These are phyloP conservation scores for Boletus reticuloceps DNA, from an alignment of 768 basidiomycete genomes.

Conservation along the genomic window DNA sequence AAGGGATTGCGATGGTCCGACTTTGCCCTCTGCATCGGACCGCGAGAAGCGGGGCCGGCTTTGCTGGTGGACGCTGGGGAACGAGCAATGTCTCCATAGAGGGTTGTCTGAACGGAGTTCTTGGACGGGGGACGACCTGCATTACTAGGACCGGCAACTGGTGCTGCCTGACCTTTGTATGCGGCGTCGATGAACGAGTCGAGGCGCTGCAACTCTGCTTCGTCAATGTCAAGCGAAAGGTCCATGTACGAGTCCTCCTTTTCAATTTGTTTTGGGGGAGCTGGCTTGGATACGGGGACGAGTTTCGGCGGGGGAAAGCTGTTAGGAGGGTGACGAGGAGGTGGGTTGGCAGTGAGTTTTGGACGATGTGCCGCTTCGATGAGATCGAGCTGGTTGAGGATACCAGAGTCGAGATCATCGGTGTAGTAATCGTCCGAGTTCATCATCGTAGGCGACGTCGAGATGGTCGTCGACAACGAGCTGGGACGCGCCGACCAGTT, in stretches of 20 bases:
- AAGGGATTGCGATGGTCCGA: slow-evolving; percentile 42
- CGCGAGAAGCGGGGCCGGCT: slow-evolving; percentile 24
- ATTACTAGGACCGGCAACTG: slow-evolving; percentile 40
- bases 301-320: slow-evolving; percentile 1
- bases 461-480: slow-evolving; percentile 1
- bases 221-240: slow-evolving; percentile 55
- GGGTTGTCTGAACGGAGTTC: slow-evolving; percentile 58
- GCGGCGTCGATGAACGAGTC: slow-evolving; percentile 52
- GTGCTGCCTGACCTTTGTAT: slow-evolving; percentile 39
- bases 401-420: slow-evolving; percentile 60
- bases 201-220: slow-evolving; percentile 49
- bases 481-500: background rate
- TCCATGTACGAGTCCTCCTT: slow-evolving; percentile 51
- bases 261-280: slow-evolving; percentile 15
- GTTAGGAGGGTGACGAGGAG: background rate
- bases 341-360: slow-evolving; percentile 11
- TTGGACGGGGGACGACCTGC: slow-evolving; percentile 27
- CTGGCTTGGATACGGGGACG: slow-evolving; percentile 8
- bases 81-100: slow-evolving; percentile 59
- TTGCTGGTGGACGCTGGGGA: slow-evolving; percentile 33
- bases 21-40: slow-evolving; percentile 41
- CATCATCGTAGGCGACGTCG: slow-evolving; percentile 39
- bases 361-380: slow-evolving; percentile 61
- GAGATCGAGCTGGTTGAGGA: slow-evolving; percentile 60
- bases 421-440: slow-evolving; percentile 78